Evolutionary conservation across 2,329 filamentous ascomycete species (phyloP).

Genomic region (Macrophomina tecta): DNA sequence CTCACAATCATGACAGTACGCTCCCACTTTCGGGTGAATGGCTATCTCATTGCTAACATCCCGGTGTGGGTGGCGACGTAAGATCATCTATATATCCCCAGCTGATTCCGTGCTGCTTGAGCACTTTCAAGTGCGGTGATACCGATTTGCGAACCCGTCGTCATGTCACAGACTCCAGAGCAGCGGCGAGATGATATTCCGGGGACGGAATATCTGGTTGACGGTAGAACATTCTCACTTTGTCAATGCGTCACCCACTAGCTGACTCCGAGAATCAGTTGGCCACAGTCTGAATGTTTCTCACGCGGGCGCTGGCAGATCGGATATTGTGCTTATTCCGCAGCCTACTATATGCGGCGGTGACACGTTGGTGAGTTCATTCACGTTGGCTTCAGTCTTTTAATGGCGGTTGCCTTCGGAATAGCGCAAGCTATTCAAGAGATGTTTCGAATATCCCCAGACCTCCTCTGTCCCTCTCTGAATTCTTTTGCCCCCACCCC

Average conservation of each 20-base stretch:
- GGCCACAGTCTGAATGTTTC: constrained; percentile 20
- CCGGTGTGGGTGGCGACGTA: too few species aligned
- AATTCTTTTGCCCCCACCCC: too few species aligned
- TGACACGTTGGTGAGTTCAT: constrained; percentile 37
- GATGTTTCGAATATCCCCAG: too few species aligned
- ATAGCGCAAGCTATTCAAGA: too few species aligned
- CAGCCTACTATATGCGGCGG: constrained; percentile 38
- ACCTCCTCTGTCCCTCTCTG: background rate
- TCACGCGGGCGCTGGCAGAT: constrained; percentile 34
- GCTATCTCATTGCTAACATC: background rate
- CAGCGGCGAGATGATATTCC: constrained; percentile 36
- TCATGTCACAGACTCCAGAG: background rate
- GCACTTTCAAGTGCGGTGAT: background rate
- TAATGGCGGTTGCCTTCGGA: too few species aligned
- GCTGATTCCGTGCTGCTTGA: too few species aligned
- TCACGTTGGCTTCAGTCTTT: too few species aligned
- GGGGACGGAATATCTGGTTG: constrained; percentile 42
- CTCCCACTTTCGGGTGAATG: background rate
- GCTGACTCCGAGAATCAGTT: too few species aligned
- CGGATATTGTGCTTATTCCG: constrained; percentile 42
- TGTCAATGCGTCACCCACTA: background rate
- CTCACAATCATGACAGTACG: background rate
- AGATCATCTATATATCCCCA: too few species aligned
- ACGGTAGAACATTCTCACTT: constrained; percentile 32
- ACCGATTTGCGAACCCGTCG: background rate